These are phyloP conservation scores for Suillus subluteus DNA, from an alignment of 768 basidiomycete genomes.

Conservation along the genomic window DNA sequence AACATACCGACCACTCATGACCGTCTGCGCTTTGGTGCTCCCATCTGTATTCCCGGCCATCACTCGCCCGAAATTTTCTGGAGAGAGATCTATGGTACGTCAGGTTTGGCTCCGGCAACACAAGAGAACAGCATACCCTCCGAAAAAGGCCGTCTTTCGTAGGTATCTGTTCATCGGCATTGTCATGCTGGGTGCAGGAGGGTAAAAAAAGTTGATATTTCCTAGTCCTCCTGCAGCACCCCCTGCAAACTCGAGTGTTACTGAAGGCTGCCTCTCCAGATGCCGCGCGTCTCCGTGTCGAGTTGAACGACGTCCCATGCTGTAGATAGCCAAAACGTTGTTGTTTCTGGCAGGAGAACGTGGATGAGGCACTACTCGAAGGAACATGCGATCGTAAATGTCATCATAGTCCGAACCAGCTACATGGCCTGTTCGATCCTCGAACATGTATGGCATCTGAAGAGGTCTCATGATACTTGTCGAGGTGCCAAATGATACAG, in stretches of 20 bases:
- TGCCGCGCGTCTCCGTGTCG: constrained; percentile 59
- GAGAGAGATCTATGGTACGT: constrained; percentile 55
- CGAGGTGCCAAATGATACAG: neutral
- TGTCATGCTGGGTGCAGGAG: constrained; percentile 40
- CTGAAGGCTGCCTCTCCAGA: constrained; percentile 53
- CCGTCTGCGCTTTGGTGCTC: constrained; percentile 53
- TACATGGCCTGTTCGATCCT: constrained; percentile 66
- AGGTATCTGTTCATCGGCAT: constrained; percentile 69
- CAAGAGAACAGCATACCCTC: constrained; percentile 50
- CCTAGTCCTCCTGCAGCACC: constrained; percentile 58
- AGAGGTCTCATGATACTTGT: constrained; percentile 22
- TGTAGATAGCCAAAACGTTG: constrained; percentile 58
- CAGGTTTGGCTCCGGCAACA: neutral
- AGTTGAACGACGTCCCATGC: constrained; percentile 67
- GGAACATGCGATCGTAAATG: constrained; percentile 75
- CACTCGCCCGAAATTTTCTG: constrained; percentile 68
- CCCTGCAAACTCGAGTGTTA: constrained; percentile 59
- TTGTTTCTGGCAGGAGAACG: constrained; percentile 33
- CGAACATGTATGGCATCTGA: constrained; percentile 59
- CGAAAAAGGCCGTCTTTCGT: constrained; percentile 64
- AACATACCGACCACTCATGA: constrained; percentile 78
- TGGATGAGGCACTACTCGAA: constrained; percentile 59
- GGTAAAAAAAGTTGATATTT: constrained; percentile 54
- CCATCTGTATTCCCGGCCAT: constrained; percentile 77
- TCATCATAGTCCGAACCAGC: constrained; percentile 72